A percentile compares a stretch with the other conserved stretches of the same genome.
phyloP scores from a whole-genome alignment of 2,329 filamentous ascomycete genomes.

The Parastagonospora nodorum region DNA sequence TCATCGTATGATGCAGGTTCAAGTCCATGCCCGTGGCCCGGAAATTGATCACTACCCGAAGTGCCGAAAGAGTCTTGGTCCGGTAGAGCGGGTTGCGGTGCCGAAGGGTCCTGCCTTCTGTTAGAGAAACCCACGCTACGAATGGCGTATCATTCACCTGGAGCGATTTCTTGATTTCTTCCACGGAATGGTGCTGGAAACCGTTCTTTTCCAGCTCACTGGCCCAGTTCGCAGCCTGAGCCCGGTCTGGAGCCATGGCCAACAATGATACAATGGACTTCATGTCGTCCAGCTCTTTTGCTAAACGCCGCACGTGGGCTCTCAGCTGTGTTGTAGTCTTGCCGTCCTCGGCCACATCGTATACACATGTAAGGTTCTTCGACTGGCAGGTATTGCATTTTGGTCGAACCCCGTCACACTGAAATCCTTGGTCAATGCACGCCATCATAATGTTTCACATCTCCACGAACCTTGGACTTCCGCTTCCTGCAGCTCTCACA shows the following conservation, averaged over 20 bases:
- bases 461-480: conserved; percentile 42
- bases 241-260: conserved; percentile 40
- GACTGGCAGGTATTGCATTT: conserved; percentile 48
- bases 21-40: conserved; percentile 25
- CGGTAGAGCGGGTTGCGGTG: conserved; percentile 21
- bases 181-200: conserved; percentile 44
- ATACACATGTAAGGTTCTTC: conserved; percentile 44
- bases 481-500: conserved; percentile 47
- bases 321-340: conserved; percentile 46
- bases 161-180: conserved; percentile 45
- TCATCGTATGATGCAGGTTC: conserved; percentile 39
- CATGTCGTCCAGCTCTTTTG: conserved; percentile 47
- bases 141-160: conserved; percentile 23
- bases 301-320: conserved; percentile 44
- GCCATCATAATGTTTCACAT: not conserved
- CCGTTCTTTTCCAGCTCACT: conserved; percentile 45
- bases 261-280: conserved; percentile 44
- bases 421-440: conserved; percentile 12
- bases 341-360: conserved; percentile 47
- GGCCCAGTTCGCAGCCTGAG: conserved; percentile 43
- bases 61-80: conserved; percentile 35
- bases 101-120: conserved; percentile 26
- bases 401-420: conserved; percentile 47
- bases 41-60: conserved; percentile 32
- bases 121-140: conserved; percentile 12